Conservation (phyloP, 2,329 filamentous ascomycete species). For the Alternaria atra region DNA sequence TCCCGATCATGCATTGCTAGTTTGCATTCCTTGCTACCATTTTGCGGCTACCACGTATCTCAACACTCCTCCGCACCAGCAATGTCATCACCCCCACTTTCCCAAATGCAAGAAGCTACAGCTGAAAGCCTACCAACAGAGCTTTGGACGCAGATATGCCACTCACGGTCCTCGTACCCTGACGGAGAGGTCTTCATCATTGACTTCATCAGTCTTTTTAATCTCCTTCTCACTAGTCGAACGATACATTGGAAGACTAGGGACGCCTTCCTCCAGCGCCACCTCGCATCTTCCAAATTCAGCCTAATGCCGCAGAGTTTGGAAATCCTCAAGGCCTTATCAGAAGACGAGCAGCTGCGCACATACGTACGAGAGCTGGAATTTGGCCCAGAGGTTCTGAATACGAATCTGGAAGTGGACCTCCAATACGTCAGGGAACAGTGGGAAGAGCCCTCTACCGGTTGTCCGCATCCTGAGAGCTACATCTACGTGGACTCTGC, state of each 20-base stretch:
- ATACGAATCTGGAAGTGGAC: slow-evolving; percentile 1
- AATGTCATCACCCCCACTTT: not conserved
- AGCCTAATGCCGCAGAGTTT: slow-evolving; percentile 1
- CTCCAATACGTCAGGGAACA: not conserved
- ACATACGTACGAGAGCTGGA: not conserved
- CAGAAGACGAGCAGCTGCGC: not conserved
- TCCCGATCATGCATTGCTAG: not conserved
- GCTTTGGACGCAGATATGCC: slow-evolving; percentile 1
- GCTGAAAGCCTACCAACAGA: not conserved
- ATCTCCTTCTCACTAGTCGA: not conserved
- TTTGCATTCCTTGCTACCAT: not conserved
- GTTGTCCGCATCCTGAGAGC: not conserved
- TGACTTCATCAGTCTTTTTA: not conserved
- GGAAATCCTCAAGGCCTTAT: not conserved
- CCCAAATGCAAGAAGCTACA: not conserved
- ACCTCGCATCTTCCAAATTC: not conserved
- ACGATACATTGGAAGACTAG: not conserved
- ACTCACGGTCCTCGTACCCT: not conserved
- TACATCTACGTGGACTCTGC: slow-evolving; percentile 1
- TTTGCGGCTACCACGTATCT: not conserved
- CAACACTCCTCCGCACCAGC: not conserved
- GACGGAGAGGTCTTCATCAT: not conserved
- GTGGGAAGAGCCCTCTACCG: not conserved
- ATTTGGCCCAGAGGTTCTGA: not conserved
- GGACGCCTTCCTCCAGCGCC: not conserved